Conservation (phyloP, 2,329 filamentous ascomycete genomes). For the Hyphodiscus sp. region DNA sequence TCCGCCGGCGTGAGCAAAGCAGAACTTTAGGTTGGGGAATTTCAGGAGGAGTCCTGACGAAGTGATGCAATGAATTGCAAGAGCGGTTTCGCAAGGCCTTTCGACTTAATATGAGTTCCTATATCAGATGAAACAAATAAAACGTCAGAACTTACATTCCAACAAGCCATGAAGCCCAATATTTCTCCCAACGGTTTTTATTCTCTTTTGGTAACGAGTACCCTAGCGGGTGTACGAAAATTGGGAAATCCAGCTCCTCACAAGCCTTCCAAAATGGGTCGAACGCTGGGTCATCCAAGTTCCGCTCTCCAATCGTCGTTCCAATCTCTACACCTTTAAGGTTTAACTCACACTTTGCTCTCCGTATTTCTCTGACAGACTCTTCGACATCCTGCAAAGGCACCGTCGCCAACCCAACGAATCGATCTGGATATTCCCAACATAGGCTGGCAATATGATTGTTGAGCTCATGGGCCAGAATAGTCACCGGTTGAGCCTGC, state of each 20-base stretch:
- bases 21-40: conserved; percentile 29
- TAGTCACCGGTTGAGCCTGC: conserved; percentile 22
- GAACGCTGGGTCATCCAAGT: conserved; percentile 27
- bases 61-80: conserved; percentile 30
- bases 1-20: conserved; percentile 33
- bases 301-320: conserved; percentile 28
- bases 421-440: conserved; percentile 21
- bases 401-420: conserved; percentile 31
- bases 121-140: no score
- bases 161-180: conserved; percentile 32
- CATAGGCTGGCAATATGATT: conserved; percentile 29
- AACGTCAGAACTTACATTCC: conserved; percentile 23
- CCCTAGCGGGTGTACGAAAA: conserved; percentile 33
- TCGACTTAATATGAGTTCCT: no score
- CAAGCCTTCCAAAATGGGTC: conserved; percentile 31
- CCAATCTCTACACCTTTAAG: conserved; percentile 32
- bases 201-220: conserved; percentile 32
- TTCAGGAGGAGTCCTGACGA: conserved; percentile 27
- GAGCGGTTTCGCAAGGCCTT: conserved; percentile 30
- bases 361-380: conserved; percentile 27
- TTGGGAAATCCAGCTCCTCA: conserved; percentile 28
- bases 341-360: conserved; percentile 21
- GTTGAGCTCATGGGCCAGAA: conserved; percentile 30
- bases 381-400: conserved; percentile 29
- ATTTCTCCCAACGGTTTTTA: conserved; percentile 27